phyloP scores from a whole-genome alignment of 1,139 yeast genomes.

The Taiozyma sp. region DNA sequence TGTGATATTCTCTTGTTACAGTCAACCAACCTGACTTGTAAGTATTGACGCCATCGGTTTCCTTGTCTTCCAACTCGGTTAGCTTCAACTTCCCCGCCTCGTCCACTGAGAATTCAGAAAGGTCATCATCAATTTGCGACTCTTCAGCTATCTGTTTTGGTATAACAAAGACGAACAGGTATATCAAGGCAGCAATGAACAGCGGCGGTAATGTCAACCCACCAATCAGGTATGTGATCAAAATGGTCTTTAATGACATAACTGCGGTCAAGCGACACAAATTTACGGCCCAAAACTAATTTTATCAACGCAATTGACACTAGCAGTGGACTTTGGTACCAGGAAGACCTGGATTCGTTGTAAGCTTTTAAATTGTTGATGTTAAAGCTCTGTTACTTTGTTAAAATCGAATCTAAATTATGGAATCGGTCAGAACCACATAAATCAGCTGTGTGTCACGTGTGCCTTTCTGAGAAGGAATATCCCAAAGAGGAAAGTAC shows the following conservation, averaged over 20 bases:
- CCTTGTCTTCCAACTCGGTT: conserved; percentile 56
- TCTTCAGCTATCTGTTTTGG: conserved; percentile 19
- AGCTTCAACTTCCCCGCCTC: conserved; percentile 43
- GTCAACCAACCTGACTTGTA: conserved; percentile 76
- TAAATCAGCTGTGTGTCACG: neutral
- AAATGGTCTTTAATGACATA: conserved; percentile 14
- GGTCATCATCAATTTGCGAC: conserved; percentile 9
- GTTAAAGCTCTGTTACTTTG: too few relatives aligned
- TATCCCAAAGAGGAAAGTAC: too few relatives aligned
- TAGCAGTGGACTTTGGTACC: too few relatives aligned
- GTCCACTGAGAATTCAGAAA: conserved; percentile 11
- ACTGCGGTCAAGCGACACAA: neutral
- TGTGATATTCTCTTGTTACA: conserved; percentile 71
- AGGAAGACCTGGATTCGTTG: too few relatives aligned
- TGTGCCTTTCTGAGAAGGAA: neutral
- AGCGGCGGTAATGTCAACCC: conserved; percentile 77
- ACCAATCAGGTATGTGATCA: conserved; percentile 51
- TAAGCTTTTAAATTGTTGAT: too few relatives aligned
- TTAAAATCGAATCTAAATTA: too few relatives aligned
- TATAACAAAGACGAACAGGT: conserved; percentile 15
- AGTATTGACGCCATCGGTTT: conserved; percentile 57
- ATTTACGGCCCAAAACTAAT: too few relatives aligned
- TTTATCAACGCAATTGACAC: neutral
- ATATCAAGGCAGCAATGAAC: conserved; percentile 28
- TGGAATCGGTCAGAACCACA: neutral